These are phyloP conservation scores for Madurella fahalii DNA, from an alignment of 2,329 filamentous ascomycete genomes.

Conservation along the genomic window DNA sequence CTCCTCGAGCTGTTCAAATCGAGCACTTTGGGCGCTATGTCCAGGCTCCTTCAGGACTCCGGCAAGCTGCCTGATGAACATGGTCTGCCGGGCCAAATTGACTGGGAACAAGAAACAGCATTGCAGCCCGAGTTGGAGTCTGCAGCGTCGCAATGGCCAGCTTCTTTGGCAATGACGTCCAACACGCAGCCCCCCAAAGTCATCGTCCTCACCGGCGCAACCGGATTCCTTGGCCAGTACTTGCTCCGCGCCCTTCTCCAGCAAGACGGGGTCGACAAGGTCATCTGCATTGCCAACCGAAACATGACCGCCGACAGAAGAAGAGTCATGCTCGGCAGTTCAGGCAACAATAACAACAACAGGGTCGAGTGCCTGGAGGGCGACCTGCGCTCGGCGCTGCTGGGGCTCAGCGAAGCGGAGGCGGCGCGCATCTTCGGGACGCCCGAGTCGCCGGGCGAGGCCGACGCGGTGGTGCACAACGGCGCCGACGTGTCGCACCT, in stretches of 20 bases:
- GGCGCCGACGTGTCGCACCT: slow-evolving; percentile 40
- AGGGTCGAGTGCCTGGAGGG: slow-evolving; percentile 22
- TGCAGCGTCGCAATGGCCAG: too few relatives aligned
- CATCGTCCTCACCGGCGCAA: slow-evolving; percentile 37
- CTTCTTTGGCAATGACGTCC: too few relatives aligned
- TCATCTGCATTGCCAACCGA: slow-evolving; percentile 44
- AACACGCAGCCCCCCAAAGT: slow-evolving; percentile 6
- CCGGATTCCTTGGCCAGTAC: slow-evolving; percentile 38
- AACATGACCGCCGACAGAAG: not conserved
- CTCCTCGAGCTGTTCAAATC: slow-evolving; percentile 36
- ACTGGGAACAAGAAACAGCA: not conserved
- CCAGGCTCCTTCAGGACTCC: slow-evolving; percentile 11
- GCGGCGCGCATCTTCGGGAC: slow-evolving; percentile 3
- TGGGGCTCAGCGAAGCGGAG: slow-evolving; percentile 16
- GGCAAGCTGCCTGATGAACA: not conserved
- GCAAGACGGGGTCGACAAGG: slow-evolving; percentile 28
- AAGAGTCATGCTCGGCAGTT: not conserved
- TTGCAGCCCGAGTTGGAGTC: too few relatives aligned
- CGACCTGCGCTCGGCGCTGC: slow-evolving; percentile 27
- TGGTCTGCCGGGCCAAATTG: not conserved
- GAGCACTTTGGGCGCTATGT: slow-evolving; percentile 39
- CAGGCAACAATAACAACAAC: not conserved
- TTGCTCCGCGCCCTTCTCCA: slow-evolving; percentile 36
- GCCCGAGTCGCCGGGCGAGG: not conserved
- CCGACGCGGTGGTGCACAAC: slow-evolving; percentile 40